Percentiles rank a stretch among this genome's conserved stretches.
Conservation (phyloP, 345 rosid species). For the Salix udensis region DNA sequence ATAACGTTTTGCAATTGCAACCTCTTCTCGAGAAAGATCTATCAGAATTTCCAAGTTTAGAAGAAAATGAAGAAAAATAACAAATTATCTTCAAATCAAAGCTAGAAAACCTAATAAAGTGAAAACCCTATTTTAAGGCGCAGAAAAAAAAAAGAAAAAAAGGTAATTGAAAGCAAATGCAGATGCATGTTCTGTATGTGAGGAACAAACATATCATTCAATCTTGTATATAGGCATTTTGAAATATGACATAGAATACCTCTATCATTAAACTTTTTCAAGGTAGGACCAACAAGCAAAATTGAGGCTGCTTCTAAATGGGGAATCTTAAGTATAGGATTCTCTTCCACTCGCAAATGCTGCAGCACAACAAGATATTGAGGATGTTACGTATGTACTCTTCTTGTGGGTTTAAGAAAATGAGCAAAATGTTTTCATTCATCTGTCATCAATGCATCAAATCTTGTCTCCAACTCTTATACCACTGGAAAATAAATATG, state of each 20-base stretch:
- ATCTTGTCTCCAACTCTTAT: neutral
- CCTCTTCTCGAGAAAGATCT: conserved; percentile 90
- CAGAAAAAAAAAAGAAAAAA: neutral
- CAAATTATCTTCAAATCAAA: neutral
- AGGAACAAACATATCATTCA: neutral
- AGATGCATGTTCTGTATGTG: neutral
- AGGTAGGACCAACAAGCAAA: conserved; percentile 88
- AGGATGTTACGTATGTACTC: neutral
- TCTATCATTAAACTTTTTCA: conserved; percentile 97
- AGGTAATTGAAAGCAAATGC: neutral
- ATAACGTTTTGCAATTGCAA: conserved; percentile 77
- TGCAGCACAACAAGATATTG: conserved; percentile 29
- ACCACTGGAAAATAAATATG: neutral
- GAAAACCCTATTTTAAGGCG: neutral
- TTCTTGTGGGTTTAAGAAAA: neutral
- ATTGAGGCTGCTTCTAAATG: conserved; percentile 94
- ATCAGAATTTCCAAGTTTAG: conserved; percentile 23
- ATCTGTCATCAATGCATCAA: neutral
- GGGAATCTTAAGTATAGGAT: conserved; percentile 87
- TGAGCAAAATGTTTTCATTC: neutral
- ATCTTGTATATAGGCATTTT: neutral
- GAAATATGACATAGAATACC: conserved; percentile 39
- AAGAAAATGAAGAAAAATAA: neutral
- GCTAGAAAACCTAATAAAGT: conserved; percentile 4
- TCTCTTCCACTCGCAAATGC: conserved; percentile 99